A percentile compares a stretch with the other conserved stretches of the same genome.
These are phyloP conservation scores for Spergularia azorica DNA, from an alignment of 179 eudicot genomes.

Conservation along the genomic window DNA sequence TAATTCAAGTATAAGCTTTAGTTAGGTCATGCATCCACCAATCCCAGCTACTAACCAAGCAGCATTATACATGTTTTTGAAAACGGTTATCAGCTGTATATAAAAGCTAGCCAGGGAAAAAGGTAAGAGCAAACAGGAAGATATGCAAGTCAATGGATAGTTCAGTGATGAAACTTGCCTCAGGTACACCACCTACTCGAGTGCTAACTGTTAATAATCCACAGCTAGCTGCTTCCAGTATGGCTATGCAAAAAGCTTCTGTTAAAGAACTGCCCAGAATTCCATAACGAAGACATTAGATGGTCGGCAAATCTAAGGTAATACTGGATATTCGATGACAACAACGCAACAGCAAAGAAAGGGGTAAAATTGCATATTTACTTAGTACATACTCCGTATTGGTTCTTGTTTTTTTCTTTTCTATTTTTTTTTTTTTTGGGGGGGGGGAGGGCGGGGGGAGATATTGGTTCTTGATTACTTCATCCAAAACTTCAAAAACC, in stretches of 20 bases:
- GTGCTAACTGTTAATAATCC: slow-evolving; percentile 95
- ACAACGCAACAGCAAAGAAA: not conserved
- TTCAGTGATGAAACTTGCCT: slow-evolving; percentile 47
- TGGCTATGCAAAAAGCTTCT: slow-evolving; percentile 98
- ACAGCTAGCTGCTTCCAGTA: slow-evolving; percentile 99
- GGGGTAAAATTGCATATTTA: too few relatives aligned
- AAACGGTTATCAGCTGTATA: not conserved
- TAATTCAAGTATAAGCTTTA: slow-evolving; percentile 23
- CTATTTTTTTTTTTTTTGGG: too few relatives aligned
- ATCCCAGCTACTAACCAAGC: not conserved
- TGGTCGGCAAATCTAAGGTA: not conserved
- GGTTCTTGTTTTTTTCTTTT: too few relatives aligned
- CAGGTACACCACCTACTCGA: slow-evolving; percentile 98
- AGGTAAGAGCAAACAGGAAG: not conserved
- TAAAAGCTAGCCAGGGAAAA: not conserved
- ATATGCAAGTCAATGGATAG: not conserved
- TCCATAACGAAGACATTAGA: slow-evolving; percentile 1
- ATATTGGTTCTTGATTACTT: not conserved
- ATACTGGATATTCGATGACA: not conserved
- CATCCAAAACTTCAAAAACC: not conserved
- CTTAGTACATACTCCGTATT: too few relatives aligned
- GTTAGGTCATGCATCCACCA: slow-evolving; percentile 2
- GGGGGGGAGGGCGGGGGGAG: too few relatives aligned
- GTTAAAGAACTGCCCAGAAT: slow-evolving; percentile 73
- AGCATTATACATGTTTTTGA: not conserved